These are phyloP conservation scores for Xanthoconium separans DNA, from an alignment of 1,284 basidiomycete species.

Conservation along the genomic window DNA sequence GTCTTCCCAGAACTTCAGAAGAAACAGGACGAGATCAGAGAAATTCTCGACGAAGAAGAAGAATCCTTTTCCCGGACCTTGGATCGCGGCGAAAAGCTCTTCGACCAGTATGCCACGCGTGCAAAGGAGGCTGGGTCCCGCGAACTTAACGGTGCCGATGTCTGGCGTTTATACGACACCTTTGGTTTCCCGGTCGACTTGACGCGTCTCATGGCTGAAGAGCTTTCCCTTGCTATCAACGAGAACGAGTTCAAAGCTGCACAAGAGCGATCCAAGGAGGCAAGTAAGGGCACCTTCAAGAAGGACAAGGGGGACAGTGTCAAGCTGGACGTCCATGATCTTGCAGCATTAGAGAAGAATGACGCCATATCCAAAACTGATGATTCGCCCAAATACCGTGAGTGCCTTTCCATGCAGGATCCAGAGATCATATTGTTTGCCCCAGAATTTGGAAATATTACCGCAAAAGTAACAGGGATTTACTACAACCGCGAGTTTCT, in stretches of 20 bases:
- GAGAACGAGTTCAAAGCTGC: constrained; percentile 90
- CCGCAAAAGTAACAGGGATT: constrained; percentile 80
- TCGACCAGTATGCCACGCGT: constrained; percentile 84
- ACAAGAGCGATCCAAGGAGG: constrained; percentile 86
- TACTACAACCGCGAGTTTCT: constrained; percentile 84
- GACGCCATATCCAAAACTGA: constrained; percentile 87
- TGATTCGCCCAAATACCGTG: constrained; percentile 89
- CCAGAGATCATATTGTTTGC: constrained; percentile 1
- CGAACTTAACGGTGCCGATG: constrained; percentile 85
- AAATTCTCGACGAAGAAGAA: constrained; percentile 97
- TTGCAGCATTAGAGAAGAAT: constrained; percentile 85
- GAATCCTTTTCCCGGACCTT: constrained; percentile 95
- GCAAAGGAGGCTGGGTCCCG: constrained; percentile 66
- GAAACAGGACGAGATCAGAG: constrained; percentile 84
- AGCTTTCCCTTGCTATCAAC: constrained; percentile 84
- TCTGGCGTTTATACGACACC: constrained; percentile 98
- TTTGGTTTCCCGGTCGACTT: constrained; percentile 98
- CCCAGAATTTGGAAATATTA: constrained; percentile 73
- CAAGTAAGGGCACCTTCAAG: constrained; percentile 80
- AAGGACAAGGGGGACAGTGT: constrained; percentile 70
- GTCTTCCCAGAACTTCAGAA: constrained; percentile 94
- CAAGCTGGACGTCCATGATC: constrained; percentile 95
- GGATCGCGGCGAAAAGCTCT: constrained; percentile 95
- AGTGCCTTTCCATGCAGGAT: constrained; percentile 2
- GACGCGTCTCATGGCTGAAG: constrained; percentile 97